These are phyloP conservation scores for Parathielavia appendiculata DNA, from an alignment of 495 filamentous ascomycete genomes.

Conservation along the genomic window DNA sequence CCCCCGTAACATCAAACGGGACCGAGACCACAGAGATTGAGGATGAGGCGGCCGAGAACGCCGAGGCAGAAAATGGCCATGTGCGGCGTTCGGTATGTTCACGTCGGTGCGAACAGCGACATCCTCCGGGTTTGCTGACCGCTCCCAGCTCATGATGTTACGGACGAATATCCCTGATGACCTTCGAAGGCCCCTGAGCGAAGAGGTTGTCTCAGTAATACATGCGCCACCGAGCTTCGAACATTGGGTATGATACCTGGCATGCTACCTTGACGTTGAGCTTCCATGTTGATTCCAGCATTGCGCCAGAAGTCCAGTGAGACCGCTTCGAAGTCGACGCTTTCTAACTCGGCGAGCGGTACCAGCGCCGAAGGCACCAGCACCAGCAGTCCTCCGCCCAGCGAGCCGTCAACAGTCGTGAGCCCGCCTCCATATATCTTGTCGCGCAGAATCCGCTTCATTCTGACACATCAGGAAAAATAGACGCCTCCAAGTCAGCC, in stretches of 20 bases:
- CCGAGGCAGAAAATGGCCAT: constrained; percentile 22
- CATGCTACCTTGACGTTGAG: neutral
- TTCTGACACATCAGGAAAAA: constrained; percentile 16
- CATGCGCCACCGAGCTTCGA: constrained; percentile 77
- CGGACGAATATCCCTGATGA: constrained; percentile 54
- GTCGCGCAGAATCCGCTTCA: neutral
- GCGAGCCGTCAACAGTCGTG: constrained; percentile 33
- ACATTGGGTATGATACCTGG: constrained; percentile 55
- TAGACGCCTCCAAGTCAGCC: constrained; percentile 34
- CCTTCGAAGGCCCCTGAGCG: constrained; percentile 51
- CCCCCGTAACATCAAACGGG: constrained; percentile 70
- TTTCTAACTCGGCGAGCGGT: constrained; percentile 22
- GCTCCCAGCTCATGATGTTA: constrained; percentile 50
- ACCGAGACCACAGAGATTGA: constrained; percentile 70
- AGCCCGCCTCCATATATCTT: constrained; percentile 13
- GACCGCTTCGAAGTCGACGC: constrained; percentile 21
- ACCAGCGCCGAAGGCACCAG: constrained; percentile 25
- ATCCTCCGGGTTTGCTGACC: constrained; percentile 20
- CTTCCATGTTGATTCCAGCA: constrained; percentile 16
- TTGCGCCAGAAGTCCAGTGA: constrained; percentile 35
- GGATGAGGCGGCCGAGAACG: constrained; percentile 54
- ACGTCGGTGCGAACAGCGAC: neutral
- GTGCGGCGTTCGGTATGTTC: constrained; percentile 37
- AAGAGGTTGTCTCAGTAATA: constrained; percentile 80
- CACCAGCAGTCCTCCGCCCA: constrained; percentile 32